These are phyloP conservation scores for Blastocystis sp. DNA, from an alignment of 352 stramenopile genomes.

Conservation along the genomic window DNA sequence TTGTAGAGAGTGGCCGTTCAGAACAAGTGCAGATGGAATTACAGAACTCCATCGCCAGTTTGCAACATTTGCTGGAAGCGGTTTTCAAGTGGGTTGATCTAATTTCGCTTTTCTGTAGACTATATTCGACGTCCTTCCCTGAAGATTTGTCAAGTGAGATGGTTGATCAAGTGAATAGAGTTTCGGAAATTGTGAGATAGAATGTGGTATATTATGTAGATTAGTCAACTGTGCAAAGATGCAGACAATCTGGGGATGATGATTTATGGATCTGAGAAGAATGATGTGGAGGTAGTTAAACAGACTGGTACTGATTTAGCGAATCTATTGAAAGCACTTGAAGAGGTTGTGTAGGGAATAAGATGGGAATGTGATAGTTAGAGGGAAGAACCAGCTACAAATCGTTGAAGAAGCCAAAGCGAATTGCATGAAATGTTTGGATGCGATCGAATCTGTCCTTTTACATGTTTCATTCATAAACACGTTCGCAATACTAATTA, in stretches of 20 bases:
- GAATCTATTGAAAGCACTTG: background rate
- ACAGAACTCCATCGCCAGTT: background rate
- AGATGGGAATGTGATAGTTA: background rate
- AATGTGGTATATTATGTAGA: background rate
- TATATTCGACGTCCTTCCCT: background rate
- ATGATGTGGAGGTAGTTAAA: background rate
- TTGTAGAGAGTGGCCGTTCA: background rate
- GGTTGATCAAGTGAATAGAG: background rate
- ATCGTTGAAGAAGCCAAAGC: background rate
- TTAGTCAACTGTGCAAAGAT: background rate
- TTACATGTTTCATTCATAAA: constrained; percentile 16
- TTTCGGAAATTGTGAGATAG: background rate
- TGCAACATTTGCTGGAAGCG: constrained; percentile 1
- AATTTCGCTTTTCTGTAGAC: background rate
- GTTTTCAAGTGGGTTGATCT: background rate
- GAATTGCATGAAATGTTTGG: background rate
- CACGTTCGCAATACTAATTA: background rate
- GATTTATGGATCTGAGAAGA: background rate
- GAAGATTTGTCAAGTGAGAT: background rate
- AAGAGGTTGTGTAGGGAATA: background rate
- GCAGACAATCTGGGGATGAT: constrained; percentile 20
- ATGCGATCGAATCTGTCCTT: background rate
- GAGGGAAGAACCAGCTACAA: background rate
- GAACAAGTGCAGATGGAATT: background rate
- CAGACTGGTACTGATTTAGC: background rate